These are phyloP conservation scores for Alternaria novae-zelandiae DNA, from an alignment of 2,329 filamentous ascomycete species.

Conservation along the genomic window DNA sequence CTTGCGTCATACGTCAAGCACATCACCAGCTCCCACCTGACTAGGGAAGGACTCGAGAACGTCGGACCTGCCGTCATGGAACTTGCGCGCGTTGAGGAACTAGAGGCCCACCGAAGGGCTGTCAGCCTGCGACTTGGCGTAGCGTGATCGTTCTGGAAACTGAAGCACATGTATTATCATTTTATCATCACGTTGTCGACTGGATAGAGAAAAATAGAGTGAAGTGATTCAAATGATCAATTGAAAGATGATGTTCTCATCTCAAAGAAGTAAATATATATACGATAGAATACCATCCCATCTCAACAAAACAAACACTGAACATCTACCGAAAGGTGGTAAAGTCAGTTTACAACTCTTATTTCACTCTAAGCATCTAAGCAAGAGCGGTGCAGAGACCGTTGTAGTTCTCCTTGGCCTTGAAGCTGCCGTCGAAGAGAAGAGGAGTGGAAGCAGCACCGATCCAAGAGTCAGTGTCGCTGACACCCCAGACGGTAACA, in stretches of 20 bases:
- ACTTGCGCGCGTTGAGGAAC: slow-evolving; percentile 88
- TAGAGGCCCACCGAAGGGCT: slow-evolving; percentile 87
- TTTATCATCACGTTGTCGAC: background rate
- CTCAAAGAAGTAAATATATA: background rate
- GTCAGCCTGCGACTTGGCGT: slow-evolving; percentile 67
- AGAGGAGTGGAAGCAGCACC: slow-evolving; percentile 45
- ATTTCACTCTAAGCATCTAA: background rate
- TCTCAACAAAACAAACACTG: background rate
- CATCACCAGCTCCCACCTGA: slow-evolving; percentile 93
- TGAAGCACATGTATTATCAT: background rate
- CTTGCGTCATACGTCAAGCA: slow-evolving; percentile 96
- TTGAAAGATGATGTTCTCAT: background rate
- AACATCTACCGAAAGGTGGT: background rate
- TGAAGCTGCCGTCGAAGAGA: slow-evolving; percentile 51
- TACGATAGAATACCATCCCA: background rate
- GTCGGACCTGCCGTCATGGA: slow-evolving; percentile 93
- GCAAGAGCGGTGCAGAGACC: slow-evolving; percentile 26
- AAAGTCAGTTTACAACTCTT: background rate
- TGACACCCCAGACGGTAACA: slow-evolving; percentile 67
- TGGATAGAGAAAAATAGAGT: background rate
- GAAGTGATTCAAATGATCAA: background rate
- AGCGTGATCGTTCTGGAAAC: slow-evolving; percentile 5
- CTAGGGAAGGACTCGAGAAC: slow-evolving; percentile 81
- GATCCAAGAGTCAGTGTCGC: slow-evolving; percentile 54
- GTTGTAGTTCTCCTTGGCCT: slow-evolving; percentile 52